Evolutionary conservation across 331 rosid species (phyloP).

Genomic region (Phaseolus coccineus): DNA sequence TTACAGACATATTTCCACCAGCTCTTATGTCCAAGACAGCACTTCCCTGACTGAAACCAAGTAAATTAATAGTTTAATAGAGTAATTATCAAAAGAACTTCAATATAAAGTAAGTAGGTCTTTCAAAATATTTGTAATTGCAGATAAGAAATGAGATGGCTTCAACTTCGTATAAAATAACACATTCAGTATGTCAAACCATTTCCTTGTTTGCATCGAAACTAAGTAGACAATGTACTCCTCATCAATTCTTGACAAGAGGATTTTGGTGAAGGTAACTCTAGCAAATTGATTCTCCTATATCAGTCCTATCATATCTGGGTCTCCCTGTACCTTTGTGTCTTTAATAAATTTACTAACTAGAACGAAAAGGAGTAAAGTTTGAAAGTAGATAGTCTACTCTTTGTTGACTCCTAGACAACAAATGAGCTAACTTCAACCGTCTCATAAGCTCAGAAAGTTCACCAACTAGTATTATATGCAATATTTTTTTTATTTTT

Average conservation of each 20-base stretch:
- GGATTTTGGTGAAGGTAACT: conserved; percentile 7
- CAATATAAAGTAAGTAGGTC: conserved; percentile 21
- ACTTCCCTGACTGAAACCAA: conserved; percentile 90
- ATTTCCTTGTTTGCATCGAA: conserved; percentile 27
- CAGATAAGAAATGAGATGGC: conserved; percentile 18
- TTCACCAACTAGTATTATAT: not conserved
- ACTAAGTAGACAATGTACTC: conserved; percentile 13
- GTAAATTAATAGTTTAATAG: conserved; percentile 39
- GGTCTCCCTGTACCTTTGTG: conserved; percentile 13
- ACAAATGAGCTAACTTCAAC: conserved; percentile 19
- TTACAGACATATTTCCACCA: conserved; percentile 92
- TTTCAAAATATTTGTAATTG: conserved; percentile 3
- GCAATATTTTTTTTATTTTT: not conserved
- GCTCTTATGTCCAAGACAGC: conserved; percentile 69
- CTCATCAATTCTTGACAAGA: conserved; percentile 34
- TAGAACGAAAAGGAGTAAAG: not conserved
- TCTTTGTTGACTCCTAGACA: conserved; percentile 16
- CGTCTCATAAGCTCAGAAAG: conserved; percentile 2
- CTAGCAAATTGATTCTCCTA: not conserved
- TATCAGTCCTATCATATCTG: not conserved
- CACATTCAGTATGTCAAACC: conserved; percentile 12
- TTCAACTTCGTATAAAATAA: not conserved
- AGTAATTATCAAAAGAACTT: conserved; percentile 12
- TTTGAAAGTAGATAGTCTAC: not conserved
- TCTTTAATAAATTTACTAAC: not conserved